phyloP scores from a whole-genome alignment of 306 rosid genomes.

The Vigna trinervia region DNA sequence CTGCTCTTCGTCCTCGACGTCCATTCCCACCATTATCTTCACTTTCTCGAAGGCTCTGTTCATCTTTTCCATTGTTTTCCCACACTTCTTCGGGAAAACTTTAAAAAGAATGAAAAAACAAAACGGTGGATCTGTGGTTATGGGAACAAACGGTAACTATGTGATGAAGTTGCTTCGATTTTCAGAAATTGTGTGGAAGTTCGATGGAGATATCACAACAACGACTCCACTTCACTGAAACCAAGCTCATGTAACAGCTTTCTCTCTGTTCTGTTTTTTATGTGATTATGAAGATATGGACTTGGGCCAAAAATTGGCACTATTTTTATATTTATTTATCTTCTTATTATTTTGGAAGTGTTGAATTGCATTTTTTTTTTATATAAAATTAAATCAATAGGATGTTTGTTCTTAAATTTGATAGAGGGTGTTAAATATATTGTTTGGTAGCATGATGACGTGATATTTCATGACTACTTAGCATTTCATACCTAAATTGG shows the following conservation, averaged over 20 bases:
- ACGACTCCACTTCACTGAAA: slow-evolving; percentile 39
- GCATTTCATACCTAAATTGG: no score
- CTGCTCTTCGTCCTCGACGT: slow-evolving; percentile 69
- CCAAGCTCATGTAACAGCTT: neutral
- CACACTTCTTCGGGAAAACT: slow-evolving; percentile 50
- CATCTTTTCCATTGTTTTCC: slow-evolving; percentile 72
- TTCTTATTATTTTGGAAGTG: no score
- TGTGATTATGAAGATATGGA: neutral
- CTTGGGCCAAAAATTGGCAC: slow-evolving; percentile 9
- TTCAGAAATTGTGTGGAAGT: slow-evolving; percentile 27
- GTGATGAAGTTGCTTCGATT: slow-evolving; percentile 36
- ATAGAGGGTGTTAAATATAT: no score
- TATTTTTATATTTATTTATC: no score
- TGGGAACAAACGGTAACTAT: neutral
- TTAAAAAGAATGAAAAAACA: no score
- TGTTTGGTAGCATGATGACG: no score
- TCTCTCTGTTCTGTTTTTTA: neutral
- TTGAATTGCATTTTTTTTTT: no score
- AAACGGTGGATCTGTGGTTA: slow-evolving; percentile 46
- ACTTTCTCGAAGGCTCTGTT: slow-evolving; percentile 78
- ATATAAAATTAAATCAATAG: no score
- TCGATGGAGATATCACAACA: slow-evolving; percentile 40
- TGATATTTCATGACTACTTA: no score
- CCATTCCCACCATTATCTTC: slow-evolving; percentile 89
- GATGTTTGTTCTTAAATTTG: no score